Base-by-base conservation (phyloP, 306 rosid genomes). In the Lagenaria siceraria region DNA sequence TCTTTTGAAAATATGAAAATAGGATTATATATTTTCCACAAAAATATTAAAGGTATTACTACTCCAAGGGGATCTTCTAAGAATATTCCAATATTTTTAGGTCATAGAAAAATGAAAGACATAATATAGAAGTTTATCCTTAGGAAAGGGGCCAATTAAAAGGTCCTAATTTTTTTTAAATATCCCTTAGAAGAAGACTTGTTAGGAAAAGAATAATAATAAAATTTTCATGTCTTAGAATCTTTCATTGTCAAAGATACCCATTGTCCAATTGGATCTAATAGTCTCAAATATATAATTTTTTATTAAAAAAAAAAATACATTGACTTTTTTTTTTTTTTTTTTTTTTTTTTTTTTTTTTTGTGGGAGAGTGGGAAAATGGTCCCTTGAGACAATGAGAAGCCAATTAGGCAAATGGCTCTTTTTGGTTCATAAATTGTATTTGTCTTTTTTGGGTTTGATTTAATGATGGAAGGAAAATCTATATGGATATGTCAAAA, bases 191-290 rank as follows among this genome's bases (percentile, higher is more conserved):
- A 19, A 19, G 29, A 10, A 19, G 72, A 65, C 51, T 36, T 18
- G 25, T 5, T 5, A 18, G 49, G 4, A 38, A 65, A 65, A 36
- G 51, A 65, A 36, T 36, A 65, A 36, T 38, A 38, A 65, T 3
- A 46, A 46, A 19, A 65, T 10, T 10, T 24, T 36, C 0, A 38
- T 65, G 73, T 65, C 73, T 65, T 68, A 42, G 54, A 68, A 68
- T 68, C 74, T 68, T 68, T 42, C 46, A 29, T 61, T 33, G 73
- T 65, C 73, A 38, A 65, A 36, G 73, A 65, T 36, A 65, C 73
- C 46, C 8, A 40, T 36, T 36, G 14, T 4, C 51, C 73, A 4
- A 14, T 65, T 36, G 25, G 51, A 65, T 65, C 31, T 9, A 65
- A 38, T 65, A 27, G 73, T 65, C 51, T 65, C 18, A n/a, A 36